Conservation (phyloP, 2,329 filamentous ascomycete genomes). For the Penicillium corylophilum region DNA sequence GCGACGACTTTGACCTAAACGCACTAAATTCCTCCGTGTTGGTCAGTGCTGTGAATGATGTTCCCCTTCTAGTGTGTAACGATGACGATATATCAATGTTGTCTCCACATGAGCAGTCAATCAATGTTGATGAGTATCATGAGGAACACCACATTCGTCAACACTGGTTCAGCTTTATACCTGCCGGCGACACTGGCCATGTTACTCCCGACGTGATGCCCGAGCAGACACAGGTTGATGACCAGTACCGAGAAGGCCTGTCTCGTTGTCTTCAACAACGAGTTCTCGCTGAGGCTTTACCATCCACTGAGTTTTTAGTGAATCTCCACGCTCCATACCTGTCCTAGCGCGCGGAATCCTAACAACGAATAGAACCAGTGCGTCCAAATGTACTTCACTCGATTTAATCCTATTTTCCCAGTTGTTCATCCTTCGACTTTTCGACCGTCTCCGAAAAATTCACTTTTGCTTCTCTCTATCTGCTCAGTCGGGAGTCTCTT, state of each 20-base stretch:
- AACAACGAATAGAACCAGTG: slow-evolving; percentile 20
- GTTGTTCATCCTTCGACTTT: slow-evolving; percentile 26
- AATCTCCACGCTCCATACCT: neutral
- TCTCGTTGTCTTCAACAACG: slow-evolving; percentile 11
- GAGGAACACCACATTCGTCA: slow-evolving; percentile 15
- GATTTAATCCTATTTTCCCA: slow-evolving; percentile 23
- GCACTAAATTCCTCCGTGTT: slow-evolving; percentile 19
- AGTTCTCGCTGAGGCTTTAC: slow-evolving; percentile 10
- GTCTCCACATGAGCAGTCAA: neutral
- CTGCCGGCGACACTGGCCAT: slow-evolving; percentile 20
- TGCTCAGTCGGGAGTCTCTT: slow-evolving; percentile 26
- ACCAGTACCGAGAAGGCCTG: slow-evolving; percentile 15
- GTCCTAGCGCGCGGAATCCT: neutral
- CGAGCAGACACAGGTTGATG: slow-evolving; percentile 16
- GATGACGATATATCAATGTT: neutral
- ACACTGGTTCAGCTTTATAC: slow-evolving; percentile 20
- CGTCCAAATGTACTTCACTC: slow-evolving; percentile 25
- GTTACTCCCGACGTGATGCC: slow-evolving; percentile 19
- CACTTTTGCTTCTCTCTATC: slow-evolving; percentile 26
- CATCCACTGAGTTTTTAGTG: slow-evolving; percentile 19
- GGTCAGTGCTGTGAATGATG: slow-evolving; percentile 3
- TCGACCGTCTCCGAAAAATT: slow-evolving; percentile 19
- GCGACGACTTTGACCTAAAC: slow-evolving; percentile 23
- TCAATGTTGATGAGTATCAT: neutral
- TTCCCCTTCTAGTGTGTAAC: slow-evolving; percentile 2